phyloP scores from a whole-genome alignment of 2,329 filamentous ascomycete genomes.

The Biscogniauxia marginata region DNA sequence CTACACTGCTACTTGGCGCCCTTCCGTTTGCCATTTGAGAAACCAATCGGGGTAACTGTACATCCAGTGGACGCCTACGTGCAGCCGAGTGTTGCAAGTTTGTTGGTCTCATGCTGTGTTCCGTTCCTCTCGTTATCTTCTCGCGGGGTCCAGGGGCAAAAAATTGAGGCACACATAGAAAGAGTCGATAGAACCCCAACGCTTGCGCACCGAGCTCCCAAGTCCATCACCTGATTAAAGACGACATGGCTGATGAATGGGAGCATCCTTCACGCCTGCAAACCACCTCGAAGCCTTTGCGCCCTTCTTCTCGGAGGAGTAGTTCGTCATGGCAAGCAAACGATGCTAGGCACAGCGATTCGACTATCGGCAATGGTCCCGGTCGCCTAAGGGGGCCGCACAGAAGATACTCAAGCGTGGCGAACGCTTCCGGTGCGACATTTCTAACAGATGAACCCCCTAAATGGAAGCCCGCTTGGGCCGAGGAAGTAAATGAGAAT shows the following conservation, averaged over 20 bases:
- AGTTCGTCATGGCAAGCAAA: conserved; percentile 17
- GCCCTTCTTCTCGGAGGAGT: conserved; percentile 14
- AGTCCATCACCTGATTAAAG: conserved; percentile 11
- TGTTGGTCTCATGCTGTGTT: conserved; percentile 24
- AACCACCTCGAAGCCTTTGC: conserved; percentile 13
- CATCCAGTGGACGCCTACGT: conserved; percentile 21
- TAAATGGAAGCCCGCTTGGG: background rate
- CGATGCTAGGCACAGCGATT: conserved; percentile 17
- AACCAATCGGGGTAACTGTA: conserved; percentile 18
- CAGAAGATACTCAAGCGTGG: conserved; percentile 7
- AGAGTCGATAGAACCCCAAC: conserved; percentile 4
- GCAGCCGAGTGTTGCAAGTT: conserved; percentile 21
- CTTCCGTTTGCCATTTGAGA: conserved; percentile 16
- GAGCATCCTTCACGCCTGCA: conserved; percentile 10
- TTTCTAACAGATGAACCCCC: conserved; percentile 4
- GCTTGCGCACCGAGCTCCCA: conserved; percentile 4
- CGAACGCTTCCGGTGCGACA: conserved; percentile 3
- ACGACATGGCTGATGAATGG: conserved; percentile 24
- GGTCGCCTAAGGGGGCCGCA: conserved; percentile 8
- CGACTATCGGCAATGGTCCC: conserved; percentile 7
- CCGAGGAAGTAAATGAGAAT: conserved; percentile 2
- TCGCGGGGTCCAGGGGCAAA: conserved; percentile 8
- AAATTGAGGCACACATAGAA: conserved; percentile 13
- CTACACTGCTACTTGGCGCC: conserved; percentile 8
- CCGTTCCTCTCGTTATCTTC: conserved; percentile 8